Conservation (phyloP, 305 asterid genomes). For the Plantago coronopus region DNA sequence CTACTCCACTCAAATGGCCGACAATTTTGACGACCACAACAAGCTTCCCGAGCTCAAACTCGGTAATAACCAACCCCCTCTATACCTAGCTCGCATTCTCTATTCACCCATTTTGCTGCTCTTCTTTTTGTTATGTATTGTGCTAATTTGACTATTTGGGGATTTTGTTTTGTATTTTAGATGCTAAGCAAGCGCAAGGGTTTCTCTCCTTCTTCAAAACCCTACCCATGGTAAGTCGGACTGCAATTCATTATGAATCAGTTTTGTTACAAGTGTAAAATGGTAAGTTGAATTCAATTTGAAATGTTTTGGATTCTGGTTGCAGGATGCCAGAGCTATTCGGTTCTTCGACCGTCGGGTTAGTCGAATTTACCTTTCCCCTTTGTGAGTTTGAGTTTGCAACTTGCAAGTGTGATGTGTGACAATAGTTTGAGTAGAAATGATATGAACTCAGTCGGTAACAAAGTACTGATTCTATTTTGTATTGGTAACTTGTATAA, state of each 20-base stretch:
- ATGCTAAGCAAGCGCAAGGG: slow-evolving; percentile 97
- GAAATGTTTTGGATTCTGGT: slow-evolving; percentile 22
- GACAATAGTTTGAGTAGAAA: neutral
- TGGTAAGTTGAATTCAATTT: too few species aligned
- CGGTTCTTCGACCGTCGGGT: slow-evolving; percentile 96
- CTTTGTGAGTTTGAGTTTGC: neutral
- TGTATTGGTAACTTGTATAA: too few species aligned
- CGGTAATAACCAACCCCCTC: slow-evolving; percentile 33
- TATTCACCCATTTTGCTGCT: slow-evolving; percentile 26
- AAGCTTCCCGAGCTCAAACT: slow-evolving; percentile 94
- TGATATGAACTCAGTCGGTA: neutral
- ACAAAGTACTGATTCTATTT: too few species aligned
- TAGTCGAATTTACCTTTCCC: slow-evolving; percentile 25
- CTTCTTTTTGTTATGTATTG: neutral
- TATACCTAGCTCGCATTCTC: too few species aligned
- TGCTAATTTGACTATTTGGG: slow-evolving; percentile 3
- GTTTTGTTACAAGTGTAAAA: too few species aligned
- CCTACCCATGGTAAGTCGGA: slow-evolving; percentile 51
- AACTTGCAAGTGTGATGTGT: neutral
- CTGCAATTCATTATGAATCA: neutral
- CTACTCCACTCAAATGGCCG: slow-evolving; percentile 40
- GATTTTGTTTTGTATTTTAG: slow-evolving; percentile 35
- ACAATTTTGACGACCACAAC: slow-evolving; percentile 51
- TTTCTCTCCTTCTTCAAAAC: slow-evolving; percentile 83
- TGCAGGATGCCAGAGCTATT: slow-evolving; percentile 86